phyloP scores from a whole-genome alignment of 176 grass and related monocot genomes.

The Melocanna baccifera region DNA sequence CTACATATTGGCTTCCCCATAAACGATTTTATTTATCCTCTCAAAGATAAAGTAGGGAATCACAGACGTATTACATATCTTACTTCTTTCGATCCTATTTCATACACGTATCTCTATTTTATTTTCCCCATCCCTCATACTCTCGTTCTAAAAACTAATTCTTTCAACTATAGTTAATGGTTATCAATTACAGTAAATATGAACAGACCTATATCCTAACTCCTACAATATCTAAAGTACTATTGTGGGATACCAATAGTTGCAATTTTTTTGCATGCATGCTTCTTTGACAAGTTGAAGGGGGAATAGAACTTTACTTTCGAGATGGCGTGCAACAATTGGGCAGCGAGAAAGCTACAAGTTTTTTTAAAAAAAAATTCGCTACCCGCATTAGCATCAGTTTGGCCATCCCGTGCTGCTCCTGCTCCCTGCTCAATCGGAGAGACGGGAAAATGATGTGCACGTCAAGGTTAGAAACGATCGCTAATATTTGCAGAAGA shows the following conservation, averaged over 20 bases:
- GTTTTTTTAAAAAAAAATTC: too few relatives aligned
- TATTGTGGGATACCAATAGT: neutral
- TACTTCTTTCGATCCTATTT: too few relatives aligned
- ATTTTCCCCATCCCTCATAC: too few relatives aligned
- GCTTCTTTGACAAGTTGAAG: neutral
- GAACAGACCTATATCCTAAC: too few relatives aligned
- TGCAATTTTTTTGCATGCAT: neutral
- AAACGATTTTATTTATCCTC: too few relatives aligned
- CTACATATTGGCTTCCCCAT: too few relatives aligned
- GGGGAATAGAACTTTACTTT: neutral
- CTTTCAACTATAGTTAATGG: too few relatives aligned
- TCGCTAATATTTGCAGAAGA: neutral
- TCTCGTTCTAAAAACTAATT: too few relatives aligned
- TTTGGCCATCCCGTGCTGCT: neutral
- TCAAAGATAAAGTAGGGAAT: too few relatives aligned
- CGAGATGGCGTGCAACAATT: neutral
- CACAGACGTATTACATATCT: fast-evolving
- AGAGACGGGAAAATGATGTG: too few relatives aligned
- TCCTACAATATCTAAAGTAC: neutral
- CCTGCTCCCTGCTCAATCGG: neutral
- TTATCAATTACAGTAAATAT: too few relatives aligned
- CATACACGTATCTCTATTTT: fast-evolving
- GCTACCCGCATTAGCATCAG: neutral
- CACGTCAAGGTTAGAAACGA: neutral
- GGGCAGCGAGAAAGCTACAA: neutral